Percentiles rank a stretch among this genome's conserved stretches.
These are phyloP conservation scores for Pulveroboletus sp. DNA, from an alignment of 768 basidiomycete genomes.

Conservation along the genomic window DNA sequence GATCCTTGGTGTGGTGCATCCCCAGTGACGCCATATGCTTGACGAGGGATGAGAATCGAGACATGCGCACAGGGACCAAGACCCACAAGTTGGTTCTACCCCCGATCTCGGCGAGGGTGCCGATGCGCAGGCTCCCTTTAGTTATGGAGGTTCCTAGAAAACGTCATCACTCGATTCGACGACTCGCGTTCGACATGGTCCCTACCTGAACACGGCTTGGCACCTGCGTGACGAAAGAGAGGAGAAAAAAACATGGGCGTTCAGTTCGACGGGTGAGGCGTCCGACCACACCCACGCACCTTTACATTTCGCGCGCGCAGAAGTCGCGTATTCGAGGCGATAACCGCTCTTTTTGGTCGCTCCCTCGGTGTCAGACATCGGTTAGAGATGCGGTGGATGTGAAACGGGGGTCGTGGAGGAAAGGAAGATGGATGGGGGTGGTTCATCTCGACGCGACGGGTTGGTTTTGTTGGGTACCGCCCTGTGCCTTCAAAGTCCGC, in stretches of 20 bases:
- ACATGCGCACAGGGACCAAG: background rate
- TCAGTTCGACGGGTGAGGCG: constrained; percentile 14
- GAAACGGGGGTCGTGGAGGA: constrained; percentile 22
- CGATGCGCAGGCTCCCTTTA: constrained; percentile 73
- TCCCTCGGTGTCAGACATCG: constrained; percentile 37
- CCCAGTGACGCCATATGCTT: constrained; percentile 89
- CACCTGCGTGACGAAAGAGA: constrained; percentile 45
- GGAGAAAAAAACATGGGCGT: constrained; percentile 18
- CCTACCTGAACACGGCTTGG: constrained; percentile 72
- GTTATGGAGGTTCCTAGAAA: constrained; percentile 58
- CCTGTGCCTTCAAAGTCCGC: constrained; percentile 38
- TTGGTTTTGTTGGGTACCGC: constrained; percentile 37
- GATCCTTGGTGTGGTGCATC: constrained; percentile 70
- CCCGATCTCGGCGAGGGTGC: constrained; percentile 67
- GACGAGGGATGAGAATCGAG: background rate
- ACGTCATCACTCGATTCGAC: constrained; percentile 1
- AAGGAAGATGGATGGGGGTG: constrained; percentile 31
- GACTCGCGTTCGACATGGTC: background rate
- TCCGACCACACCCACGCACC: constrained; percentile 39
- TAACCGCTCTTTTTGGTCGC: constrained; percentile 47
- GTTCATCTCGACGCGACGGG: constrained; percentile 38
- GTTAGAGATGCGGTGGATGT: constrained; percentile 17
- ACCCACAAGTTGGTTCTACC: constrained; percentile 67
- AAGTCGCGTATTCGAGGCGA: constrained; percentile 72
- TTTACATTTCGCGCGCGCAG: constrained; percentile 72